These are phyloP conservation scores for Lagenaria siceraria DNA, from an alignment of 306 rosid species.

Conservation along the genomic window DNA sequence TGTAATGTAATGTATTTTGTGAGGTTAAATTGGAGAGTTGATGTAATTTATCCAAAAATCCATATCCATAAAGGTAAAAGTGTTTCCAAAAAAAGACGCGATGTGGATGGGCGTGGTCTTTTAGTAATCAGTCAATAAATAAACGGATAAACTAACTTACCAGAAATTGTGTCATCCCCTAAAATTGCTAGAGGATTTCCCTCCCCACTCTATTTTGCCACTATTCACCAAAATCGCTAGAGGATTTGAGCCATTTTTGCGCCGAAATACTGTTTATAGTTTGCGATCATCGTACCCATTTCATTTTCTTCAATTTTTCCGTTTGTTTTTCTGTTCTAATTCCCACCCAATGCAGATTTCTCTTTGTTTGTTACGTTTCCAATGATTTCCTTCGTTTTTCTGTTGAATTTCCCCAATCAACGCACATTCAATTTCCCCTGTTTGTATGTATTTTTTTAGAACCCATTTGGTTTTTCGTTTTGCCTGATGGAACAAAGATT, in stretches of 20 bases:
- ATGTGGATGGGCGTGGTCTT: not conserved
- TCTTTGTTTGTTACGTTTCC: not conserved
- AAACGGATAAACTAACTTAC: constrained; percentile 9
- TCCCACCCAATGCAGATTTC: not conserved
- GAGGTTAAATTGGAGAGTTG: too few species aligned
- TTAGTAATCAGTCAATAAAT: not conserved
- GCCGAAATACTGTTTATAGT: not conserved
- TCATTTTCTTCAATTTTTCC: not conserved
- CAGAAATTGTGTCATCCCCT: not conserved
- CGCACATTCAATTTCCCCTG: not conserved
- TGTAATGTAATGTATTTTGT: too few species aligned
- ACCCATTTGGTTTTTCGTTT: not conserved
- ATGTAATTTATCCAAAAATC: not conserved
- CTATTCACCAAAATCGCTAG: not conserved
- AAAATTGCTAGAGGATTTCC: not conserved
- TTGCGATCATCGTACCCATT: not conserved
- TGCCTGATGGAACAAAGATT: not conserved
- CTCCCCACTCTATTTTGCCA: not conserved
- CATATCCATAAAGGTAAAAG: not conserved
- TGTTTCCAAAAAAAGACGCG: not conserved
- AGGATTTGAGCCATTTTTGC: not conserved
- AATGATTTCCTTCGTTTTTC: not conserved
- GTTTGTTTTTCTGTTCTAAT: not conserved
- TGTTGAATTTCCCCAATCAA: not conserved
- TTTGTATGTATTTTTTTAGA: not conserved